Evolutionary conservation across 768 basidiomycete genomes (phyloP), one percentile per base, ranked within the genome.

Genomic region (Pleurotus citrinopileatus): DNA sequence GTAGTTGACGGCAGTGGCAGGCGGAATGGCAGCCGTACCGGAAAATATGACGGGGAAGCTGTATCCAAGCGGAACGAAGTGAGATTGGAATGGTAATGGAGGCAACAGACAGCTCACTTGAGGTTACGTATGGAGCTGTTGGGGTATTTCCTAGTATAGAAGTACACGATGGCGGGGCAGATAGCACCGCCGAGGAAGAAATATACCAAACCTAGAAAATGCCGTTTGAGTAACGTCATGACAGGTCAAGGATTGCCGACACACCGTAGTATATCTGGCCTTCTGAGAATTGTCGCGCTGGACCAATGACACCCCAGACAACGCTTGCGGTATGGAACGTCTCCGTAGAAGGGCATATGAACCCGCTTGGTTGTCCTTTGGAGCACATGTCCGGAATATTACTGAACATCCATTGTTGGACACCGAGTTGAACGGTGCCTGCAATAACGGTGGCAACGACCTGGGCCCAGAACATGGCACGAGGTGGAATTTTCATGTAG

Each of bases 1-100:
- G 61, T 87, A 94, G 69, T 95, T 94, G 60, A 91, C 74, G 1
- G 88, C 88, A 0, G 84, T 89, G 7, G 90, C 91, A 3, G 91
- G 90, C 0, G 92, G 92, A 53, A 53, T 53, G 53, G 74, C 72
- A 17, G 73, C 69, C 3, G 83, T 80, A 15, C 88, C 91, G 28
- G 75, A 80, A 63, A 90, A 83, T 53, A 75, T 74, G 47, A 74
- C 73, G 5, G 71, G 72, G 29, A 78, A 59, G 34, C 42, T 50
- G 20, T 68, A 68, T 63, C 61, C 67, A 69, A 56, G 6, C 9
- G n/a, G n/a, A n/a, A n/a, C n/a, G 10, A 25, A 32, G 32, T 47
- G 9, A 19, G 45, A 29, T 45, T 22, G 25, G 27, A 20, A 42
- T 43, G 54, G 32, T 25, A 19, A 19, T 20, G 15, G 2, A 26